phyloP scores from a whole-genome alignment of 441 rosid species.

The Breynia disticha region DNA sequence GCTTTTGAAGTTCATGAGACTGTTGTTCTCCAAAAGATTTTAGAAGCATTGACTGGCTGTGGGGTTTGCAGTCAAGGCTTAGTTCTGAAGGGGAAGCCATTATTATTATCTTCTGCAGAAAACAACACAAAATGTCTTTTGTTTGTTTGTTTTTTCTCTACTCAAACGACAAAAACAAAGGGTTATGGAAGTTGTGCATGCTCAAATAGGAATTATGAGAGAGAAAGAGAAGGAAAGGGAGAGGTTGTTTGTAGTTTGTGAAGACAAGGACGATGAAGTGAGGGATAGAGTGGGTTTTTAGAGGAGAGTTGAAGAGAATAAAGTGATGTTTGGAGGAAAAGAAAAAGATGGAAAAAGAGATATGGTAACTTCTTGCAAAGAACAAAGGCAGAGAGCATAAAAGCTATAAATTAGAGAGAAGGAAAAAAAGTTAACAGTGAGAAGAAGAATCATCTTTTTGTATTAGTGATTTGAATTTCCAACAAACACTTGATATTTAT shows the following conservation, averaged over 20 bases:
- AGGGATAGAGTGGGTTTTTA: slow-evolving; percentile 43
- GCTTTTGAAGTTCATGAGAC: slow-evolving; percentile 51
- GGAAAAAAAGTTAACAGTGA: slow-evolving; percentile 1
- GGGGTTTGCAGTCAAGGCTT: slow-evolving; percentile 77
- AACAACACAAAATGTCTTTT: background rate
- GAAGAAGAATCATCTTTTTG: too few species aligned
- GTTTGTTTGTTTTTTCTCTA: slow-evolving; percentile 3
- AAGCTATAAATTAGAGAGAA: slow-evolving; percentile 13
- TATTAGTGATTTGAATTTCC: too few species aligned
- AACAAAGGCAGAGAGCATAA: slow-evolving; percentile 26
- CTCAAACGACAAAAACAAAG: slow-evolving; percentile 8
- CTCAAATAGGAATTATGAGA: slow-evolving; percentile 15
- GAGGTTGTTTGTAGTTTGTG: slow-evolving; percentile 31
- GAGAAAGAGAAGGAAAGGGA: slow-evolving; percentile 23
- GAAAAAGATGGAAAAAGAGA: slow-evolving; percentile 28
- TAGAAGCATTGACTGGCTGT: slow-evolving; percentile 77
- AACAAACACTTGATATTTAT: too few species aligned
- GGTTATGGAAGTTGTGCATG: slow-evolving; percentile 16
- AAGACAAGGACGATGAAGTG: slow-evolving; percentile 52
- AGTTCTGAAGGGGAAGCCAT: slow-evolving; percentile 85
- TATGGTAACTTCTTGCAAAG: slow-evolving; percentile 59
- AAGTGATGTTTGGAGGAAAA: slow-evolving; percentile 28
- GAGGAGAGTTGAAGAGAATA: slow-evolving; percentile 55
- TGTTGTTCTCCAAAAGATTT: slow-evolving; percentile 67
- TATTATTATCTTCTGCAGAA: background rate